phyloP scores from a whole-genome alignment of 352 stramenopile genomes.

The Saprolegnia diclina region DNA sequence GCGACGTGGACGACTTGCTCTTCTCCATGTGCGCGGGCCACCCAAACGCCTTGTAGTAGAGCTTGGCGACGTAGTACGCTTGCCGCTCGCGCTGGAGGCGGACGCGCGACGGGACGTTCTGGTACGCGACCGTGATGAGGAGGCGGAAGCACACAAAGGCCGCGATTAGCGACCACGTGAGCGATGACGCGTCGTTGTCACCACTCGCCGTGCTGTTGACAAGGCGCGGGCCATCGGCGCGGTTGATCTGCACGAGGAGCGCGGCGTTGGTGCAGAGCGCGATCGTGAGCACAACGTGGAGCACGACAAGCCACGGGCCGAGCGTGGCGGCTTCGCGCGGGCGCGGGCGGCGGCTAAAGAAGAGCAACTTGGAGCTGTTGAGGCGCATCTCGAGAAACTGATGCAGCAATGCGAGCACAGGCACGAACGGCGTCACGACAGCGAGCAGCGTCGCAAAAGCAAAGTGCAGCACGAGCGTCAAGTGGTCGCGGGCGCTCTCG shows the following conservation, averaged over 20 bases:
- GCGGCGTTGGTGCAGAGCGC: constrained; percentile 90
- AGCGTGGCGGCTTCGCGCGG: constrained; percentile 80
- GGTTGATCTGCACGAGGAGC: constrained; percentile 70
- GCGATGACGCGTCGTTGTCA: not conserved
- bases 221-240: not conserved
- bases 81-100: constrained; percentile 23
- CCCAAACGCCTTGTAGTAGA: constrained; percentile 28
- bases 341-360: constrained; percentile 68
- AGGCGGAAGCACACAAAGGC: constrained; percentile 17
- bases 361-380: constrained; percentile 81
- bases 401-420: constrained; percentile 87
- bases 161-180: constrained; percentile 18
- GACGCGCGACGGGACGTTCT: constrained; percentile 25
- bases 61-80: constrained; percentile 26
- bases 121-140: constrained; percentile 20
- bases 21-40: constrained; percentile 23
- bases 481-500: constrained; percentile 89
- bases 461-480: constrained; percentile 88
- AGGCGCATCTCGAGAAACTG: constrained; percentile 91
- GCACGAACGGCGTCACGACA: constrained; percentile 88
- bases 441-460: constrained; percentile 87
- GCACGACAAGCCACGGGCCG: constrained; percentile 89
- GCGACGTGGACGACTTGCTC: not conserved
- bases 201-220: not conserved
- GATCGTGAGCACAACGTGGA: constrained; percentile 85